phyloP scores from a whole-genome alignment of 2,329 filamentous ascomycete genomes.

The Alternaria brassicae region DNA sequence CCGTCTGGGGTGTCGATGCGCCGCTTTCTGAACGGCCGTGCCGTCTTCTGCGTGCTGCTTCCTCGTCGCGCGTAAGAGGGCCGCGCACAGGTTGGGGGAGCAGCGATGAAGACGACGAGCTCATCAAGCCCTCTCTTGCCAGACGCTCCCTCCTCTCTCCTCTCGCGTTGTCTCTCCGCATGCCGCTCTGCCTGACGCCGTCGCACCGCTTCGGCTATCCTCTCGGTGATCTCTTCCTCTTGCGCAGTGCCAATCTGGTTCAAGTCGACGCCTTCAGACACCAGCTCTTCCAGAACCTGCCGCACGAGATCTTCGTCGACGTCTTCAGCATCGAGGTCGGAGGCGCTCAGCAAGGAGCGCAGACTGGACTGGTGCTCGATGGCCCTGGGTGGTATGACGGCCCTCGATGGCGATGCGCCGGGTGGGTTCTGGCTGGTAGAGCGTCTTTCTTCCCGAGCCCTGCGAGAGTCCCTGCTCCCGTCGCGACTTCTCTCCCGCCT shows the following conservation, averaged over 20 bases:
- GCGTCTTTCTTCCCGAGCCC: slow-evolving; percentile 33
- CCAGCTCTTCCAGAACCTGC: slow-evolving; percentile 85
- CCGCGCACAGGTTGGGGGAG: slow-evolving; percentile 35
- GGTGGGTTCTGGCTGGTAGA: slow-evolving; percentile 37
- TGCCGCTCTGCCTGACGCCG: slow-evolving; percentile 72
- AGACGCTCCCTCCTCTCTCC: slow-evolving; percentile 44
- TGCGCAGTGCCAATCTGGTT: slow-evolving; percentile 83
- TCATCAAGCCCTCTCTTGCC: slow-evolving; percentile 50
- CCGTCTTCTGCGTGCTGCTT: slow-evolving; percentile 37
- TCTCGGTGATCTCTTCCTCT: slow-evolving; percentile 88
- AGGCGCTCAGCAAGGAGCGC: slow-evolving; percentile 80
- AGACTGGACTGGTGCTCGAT: slow-evolving; percentile 91
- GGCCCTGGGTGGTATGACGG: slow-evolving; percentile 56
- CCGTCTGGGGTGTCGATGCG: slow-evolving; percentile 42
- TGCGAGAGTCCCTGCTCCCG: slow-evolving; percentile 41
- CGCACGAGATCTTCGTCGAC: slow-evolving; percentile 88
- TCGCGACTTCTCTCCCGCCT: slow-evolving; percentile 51
- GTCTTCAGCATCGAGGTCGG: slow-evolving; percentile 76
- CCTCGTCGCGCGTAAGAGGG: slow-evolving; percentile 39
- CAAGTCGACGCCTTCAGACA: slow-evolving; percentile 86
- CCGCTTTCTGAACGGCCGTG: slow-evolving; percentile 48
- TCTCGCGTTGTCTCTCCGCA: slow-evolving; percentile 62
- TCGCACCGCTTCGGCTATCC: slow-evolving; percentile 87
- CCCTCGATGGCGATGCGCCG: slow-evolving; percentile 30
- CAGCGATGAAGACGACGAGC: slow-evolving; percentile 31